These are phyloP conservation scores for Osmanthus fragrans DNA, from an alignment of 257 asterid species.

Conservation along the genomic window DNA sequence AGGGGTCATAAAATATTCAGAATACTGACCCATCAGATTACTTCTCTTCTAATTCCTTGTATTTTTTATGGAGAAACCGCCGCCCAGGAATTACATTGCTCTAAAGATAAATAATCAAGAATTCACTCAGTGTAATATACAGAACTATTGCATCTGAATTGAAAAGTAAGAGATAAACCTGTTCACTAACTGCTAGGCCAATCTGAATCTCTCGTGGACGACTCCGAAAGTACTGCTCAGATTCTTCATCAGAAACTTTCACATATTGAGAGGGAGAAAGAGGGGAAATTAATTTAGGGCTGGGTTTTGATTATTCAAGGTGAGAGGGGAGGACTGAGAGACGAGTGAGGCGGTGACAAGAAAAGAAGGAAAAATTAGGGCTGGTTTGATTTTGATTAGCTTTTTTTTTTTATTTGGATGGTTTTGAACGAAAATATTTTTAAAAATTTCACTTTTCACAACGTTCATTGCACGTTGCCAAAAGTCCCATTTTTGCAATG, in stretches of 20 bases:
- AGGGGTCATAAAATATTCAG: not conserved
- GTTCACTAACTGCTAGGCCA: conserved; percentile 46
- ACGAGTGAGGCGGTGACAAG: no score
- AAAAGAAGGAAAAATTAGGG: no score
- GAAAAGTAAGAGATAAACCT: conserved; percentile 28
- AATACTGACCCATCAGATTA: conserved; percentile 42
- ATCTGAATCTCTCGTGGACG: conserved; percentile 57
- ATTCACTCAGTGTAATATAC: conserved; percentile 4
- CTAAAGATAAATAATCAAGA: conserved; percentile 24
- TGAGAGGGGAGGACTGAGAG: no score
- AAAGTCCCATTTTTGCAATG: no score
- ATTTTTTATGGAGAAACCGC: conserved; percentile 31
- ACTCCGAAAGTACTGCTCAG: conserved; percentile 49
- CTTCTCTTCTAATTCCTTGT: conserved; percentile 40
- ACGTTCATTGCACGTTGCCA: no score
- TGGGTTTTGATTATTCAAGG: no score
- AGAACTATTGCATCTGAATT: not conserved
- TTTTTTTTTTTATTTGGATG: no score
- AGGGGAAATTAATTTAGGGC: no score
- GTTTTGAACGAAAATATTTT: no score
- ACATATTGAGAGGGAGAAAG: no score
- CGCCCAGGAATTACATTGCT: conserved; percentile 43
- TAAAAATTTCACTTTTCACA: no score
- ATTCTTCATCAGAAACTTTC: conserved; percentile 51
- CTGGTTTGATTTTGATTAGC: no score